These are phyloP conservation scores for Mycena metata DNA, from an alignment of 768 basidiomycete species.

Conservation along the genomic window DNA sequence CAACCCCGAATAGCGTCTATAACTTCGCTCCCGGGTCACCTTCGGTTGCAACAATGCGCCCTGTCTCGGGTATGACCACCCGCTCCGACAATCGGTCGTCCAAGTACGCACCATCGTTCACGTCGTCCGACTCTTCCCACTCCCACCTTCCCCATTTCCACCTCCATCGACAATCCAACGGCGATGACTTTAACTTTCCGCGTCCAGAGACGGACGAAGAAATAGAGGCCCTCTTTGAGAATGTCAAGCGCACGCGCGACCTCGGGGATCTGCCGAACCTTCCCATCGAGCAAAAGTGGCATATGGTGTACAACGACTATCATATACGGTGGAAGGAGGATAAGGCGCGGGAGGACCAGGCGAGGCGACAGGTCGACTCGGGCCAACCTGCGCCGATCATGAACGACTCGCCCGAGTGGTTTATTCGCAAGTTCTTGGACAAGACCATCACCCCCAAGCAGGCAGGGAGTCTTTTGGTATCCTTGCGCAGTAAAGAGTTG, in stretches of 20 bases:
- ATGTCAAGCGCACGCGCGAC: slow-evolving; percentile 79
- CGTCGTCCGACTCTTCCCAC: slow-evolving; percentile 59
- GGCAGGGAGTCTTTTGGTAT: slow-evolving; percentile 81
- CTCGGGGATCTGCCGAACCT: slow-evolving; percentile 71
- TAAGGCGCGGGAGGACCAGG: slow-evolving; percentile 72
- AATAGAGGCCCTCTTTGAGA: slow-evolving; percentile 85
- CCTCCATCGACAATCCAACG: slow-evolving; percentile 49
- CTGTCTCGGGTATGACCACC: slow-evolving; percentile 63
- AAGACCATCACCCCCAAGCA: slow-evolving; percentile 87
- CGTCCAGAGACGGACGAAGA: slow-evolving; percentile 83
- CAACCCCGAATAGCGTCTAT: slow-evolving; percentile 41
- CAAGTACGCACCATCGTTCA: slow-evolving; percentile 72
- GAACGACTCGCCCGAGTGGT: slow-evolving; percentile 91
- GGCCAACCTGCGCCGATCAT: slow-evolving; percentile 67
- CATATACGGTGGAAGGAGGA: slow-evolving; percentile 84
- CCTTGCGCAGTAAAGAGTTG: slow-evolving; percentile 83
- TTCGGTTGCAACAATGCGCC: slow-evolving; percentile 60
- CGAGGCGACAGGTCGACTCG: slow-evolving; percentile 69
- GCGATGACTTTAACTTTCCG: slow-evolving; percentile 77
- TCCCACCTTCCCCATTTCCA: slow-evolving; percentile 69
- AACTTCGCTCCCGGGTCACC: slow-evolving; percentile 27
- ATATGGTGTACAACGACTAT: slow-evolving; percentile 86
- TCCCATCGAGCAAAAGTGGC: slow-evolving; percentile 91
- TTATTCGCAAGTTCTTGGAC: slow-evolving; percentile 91
- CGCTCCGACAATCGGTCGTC: slow-evolving; percentile 70